A percentile compares a stretch with the other conserved stretches of the same genome.
These are phyloP conservation scores for Aspergillus cejpii DNA, from an alignment of 2,329 filamentous ascomycete species.

Conservation along the genomic window DNA sequence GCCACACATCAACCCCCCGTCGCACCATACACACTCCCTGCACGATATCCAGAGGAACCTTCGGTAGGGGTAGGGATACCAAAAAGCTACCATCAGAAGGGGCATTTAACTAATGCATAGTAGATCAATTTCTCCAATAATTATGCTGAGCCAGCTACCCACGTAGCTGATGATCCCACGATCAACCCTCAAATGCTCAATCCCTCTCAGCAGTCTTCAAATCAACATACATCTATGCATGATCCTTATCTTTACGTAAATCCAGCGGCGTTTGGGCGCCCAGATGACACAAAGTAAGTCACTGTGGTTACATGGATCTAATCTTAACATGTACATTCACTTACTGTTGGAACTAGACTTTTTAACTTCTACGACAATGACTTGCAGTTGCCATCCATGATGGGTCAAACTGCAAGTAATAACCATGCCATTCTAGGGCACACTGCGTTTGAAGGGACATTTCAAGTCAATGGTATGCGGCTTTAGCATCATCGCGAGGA, in stretches of 20 bases:
- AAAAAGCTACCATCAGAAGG: not conserved
- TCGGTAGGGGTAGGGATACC: constrained; percentile 19
- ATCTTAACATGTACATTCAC: not conserved
- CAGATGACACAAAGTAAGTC: constrained; percentile 26
- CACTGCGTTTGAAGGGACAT: not conserved
- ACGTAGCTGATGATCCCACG: constrained; percentile 28
- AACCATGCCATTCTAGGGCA: not conserved
- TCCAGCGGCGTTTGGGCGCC: constrained; percentile 22
- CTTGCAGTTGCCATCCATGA: constrained; percentile 1
- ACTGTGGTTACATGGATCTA: not conserved
- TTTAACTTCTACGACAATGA: constrained; percentile 5
- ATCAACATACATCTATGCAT: constrained; percentile 20
- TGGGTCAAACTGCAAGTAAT: not conserved
- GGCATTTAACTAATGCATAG: constrained; percentile 9
- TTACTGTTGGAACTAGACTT: not conserved
- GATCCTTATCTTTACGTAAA: constrained; percentile 27
- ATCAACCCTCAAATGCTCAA: constrained; percentile 39
- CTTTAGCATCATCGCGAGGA: not conserved
- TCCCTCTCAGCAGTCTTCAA: constrained; percentile 20
- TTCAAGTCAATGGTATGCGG: not conserved
- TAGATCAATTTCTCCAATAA: constrained; percentile 29
- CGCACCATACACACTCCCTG: constrained; percentile 23
- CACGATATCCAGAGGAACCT: constrained; percentile 22
- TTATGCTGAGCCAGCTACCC: constrained; percentile 21
- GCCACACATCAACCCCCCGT: constrained; percentile 17